These are phyloP conservation scores for Pythium brassicae DNA, from an alignment of 352 stramenopile genomes.

Conservation along the genomic window DNA sequence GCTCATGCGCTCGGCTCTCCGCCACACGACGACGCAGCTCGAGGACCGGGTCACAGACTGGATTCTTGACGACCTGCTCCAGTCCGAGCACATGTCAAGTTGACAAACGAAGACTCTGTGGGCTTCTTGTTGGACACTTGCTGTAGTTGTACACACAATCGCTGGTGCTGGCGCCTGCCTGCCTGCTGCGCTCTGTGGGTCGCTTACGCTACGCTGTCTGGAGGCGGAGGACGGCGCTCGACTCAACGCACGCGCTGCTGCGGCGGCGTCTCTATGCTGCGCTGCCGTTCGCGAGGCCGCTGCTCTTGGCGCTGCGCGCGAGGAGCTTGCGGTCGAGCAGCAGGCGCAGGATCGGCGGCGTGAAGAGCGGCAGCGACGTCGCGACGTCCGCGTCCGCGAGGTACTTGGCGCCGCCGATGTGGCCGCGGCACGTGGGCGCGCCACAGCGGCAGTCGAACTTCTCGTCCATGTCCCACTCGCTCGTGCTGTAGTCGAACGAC, in stretches of 20 bases:
- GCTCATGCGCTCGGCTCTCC: conserved; percentile 9
- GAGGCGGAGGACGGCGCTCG: no score
- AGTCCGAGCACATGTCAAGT: not conserved
- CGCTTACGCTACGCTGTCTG: no score
- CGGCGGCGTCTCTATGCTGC: not conserved
- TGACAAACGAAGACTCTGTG: not conserved
- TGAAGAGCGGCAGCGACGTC: conserved; percentile 62
- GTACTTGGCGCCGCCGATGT: conserved; percentile 83
- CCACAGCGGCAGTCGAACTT: conserved; percentile 86
- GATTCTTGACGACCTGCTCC: conserved; percentile 28
- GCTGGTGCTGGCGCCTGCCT: no score
- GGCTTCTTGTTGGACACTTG: not conserved
- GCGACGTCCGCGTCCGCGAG: conserved; percentile 51
- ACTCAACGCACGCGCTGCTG: no score
- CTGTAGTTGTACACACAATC: not conserved
- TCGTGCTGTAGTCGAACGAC: conserved; percentile 87
- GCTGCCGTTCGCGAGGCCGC: not conserved
- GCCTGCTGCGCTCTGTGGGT: no score
- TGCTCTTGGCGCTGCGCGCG: not conserved
- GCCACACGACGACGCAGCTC: conserved; percentile 24
- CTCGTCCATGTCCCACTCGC: conserved; percentile 91
- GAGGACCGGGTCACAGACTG: conserved; percentile 27
- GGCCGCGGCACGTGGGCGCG: conserved; percentile 44
- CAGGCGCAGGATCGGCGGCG: conserved; percentile 60
- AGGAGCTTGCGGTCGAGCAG: conserved; percentile 44